Conservation (phyloP, 352 stramenopile genomes). For the Saprolegnia diclina region DNA sequence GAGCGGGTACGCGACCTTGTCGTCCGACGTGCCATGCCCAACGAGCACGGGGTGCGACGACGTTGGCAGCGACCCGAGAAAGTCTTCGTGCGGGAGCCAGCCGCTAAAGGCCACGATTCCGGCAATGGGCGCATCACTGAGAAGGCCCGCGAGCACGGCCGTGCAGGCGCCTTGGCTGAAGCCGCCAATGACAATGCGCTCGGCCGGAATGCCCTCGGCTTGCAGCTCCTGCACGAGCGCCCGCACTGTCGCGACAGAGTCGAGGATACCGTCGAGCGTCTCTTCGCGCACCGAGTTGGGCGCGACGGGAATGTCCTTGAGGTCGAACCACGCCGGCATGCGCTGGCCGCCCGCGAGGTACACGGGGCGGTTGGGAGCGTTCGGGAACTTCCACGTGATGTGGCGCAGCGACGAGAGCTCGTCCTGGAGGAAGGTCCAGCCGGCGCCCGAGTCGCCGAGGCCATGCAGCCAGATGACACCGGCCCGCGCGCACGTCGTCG, state of each 20-base stretch:
- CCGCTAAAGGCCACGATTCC: slow-evolving; percentile 21
- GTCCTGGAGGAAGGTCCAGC: slow-evolving; percentile 22
- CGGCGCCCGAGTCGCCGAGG: slow-evolving; percentile 25
- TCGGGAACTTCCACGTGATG: slow-evolving; percentile 37
- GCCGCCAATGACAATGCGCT: slow-evolving; percentile 64
- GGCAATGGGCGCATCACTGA: slow-evolving; percentile 5
- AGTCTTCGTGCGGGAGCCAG: slow-evolving; percentile 23
- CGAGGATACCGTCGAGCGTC: slow-evolving; percentile 11
- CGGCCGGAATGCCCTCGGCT: slow-evolving; percentile 43
- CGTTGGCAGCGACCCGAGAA: background rate
- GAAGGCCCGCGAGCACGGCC: slow-evolving; percentile 34
- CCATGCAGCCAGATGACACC: slow-evolving; percentile 26
- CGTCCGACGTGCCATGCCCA: slow-evolving; percentile 16
- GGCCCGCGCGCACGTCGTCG: slow-evolving; percentile 4
- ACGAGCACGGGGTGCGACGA: slow-evolving; percentile 6
- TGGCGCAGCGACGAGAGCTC: slow-evolving; percentile 13
- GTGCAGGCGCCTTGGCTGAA: slow-evolving; percentile 67
- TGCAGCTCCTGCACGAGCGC: slow-evolving; percentile 32
- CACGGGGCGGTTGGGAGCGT: slow-evolving; percentile 53
- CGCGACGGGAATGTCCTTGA: slow-evolving; percentile 28
- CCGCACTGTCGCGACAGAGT: slow-evolving; percentile 13
- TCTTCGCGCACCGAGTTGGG: background rate
- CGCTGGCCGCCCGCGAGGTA: slow-evolving; percentile 58
- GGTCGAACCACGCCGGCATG: slow-evolving; percentile 76
- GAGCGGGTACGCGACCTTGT: slow-evolving; percentile 12